Evolutionary conservation across 495 filamentous ascomycete species (phyloP), one percentile per base, ranked within the genome.

Genomic region (Aspergillus affinis): DNA sequence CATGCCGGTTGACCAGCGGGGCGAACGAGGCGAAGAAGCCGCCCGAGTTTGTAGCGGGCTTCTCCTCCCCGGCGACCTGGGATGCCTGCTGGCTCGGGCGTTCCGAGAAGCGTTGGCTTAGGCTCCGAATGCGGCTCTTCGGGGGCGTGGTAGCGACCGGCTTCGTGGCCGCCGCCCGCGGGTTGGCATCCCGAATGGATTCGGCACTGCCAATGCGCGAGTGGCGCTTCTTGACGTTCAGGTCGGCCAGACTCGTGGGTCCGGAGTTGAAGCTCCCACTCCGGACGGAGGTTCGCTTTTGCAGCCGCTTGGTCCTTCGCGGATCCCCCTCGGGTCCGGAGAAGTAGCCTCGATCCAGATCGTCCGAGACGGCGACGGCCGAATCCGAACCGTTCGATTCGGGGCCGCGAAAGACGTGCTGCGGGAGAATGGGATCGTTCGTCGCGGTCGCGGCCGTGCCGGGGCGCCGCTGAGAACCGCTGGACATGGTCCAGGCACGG

Each of bases 311-410:
- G 48, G 77, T 81, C 61, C 75, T 79, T 51, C 87, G 85, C n/a
- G 81, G 76, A 58, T 97, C 91, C 8, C 85, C 77, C 66, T 98
- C 94, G 10, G 89, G 88, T 6, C 92, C 91, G 2, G 94, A 98
- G 69, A 97, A 96, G 72, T 98, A 98, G 19, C 92, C 94, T 21
- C 91, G 86, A 65, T 98, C 94, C 20, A 93, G 74, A 32, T 94
- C 92, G 60, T 78, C 71, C 41, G 71, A 62, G 8, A 71, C 69
- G 15, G 67, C 65, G 7, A 65, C 59, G 9, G 55, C 52, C 0
- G 69, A 69, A 26, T 74, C 74, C 7, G 67, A 69, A 29, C 66
- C 71, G 19, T 65, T 65, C 5, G 64, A 50, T 53, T 67, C 59
- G 15, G 67, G 55, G 10, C 65, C 66, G 5, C 66, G 66, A 54